Evolutionary conservation across 345 rosid genomes (phyloP).

Genomic region (Salix exigua): DNA sequence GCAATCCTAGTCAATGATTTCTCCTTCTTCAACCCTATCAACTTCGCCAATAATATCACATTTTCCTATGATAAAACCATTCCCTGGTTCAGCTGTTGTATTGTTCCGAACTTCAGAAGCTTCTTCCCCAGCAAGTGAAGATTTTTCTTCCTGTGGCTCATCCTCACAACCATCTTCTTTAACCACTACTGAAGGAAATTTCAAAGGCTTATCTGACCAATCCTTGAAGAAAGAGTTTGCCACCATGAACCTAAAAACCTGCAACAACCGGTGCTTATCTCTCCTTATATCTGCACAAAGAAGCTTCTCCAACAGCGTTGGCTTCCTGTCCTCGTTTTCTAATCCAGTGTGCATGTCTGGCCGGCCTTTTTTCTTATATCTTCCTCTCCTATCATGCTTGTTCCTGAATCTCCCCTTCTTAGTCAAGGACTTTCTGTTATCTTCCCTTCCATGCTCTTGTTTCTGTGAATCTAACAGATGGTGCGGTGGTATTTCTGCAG

Average conservation of each 20-base stretch:
- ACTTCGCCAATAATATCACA: not conserved
- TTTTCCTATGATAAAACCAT: slow-evolving; percentile 1
- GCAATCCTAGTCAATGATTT: slow-evolving; percentile 44
- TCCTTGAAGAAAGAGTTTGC: slow-evolving; percentile 63
- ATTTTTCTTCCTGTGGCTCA: slow-evolving; percentile 26
- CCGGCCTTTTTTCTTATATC: slow-evolving; percentile 34
- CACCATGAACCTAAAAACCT: slow-evolving; percentile 69
- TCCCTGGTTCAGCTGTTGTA: slow-evolving; percentile 3
- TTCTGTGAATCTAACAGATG: slow-evolving; percentile 52
- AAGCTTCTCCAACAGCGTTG: slow-evolving; percentile 81
- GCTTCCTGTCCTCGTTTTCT: slow-evolving; percentile 29
- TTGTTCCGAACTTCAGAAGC: slow-evolving; percentile 15
- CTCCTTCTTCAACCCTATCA: slow-evolving; percentile 43
- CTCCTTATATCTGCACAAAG: slow-evolving; percentile 60
- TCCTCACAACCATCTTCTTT: slow-evolving; percentile 44
- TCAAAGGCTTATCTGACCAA: slow-evolving; percentile 55
- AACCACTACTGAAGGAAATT: slow-evolving; percentile 49
- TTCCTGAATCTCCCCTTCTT: slow-evolving; percentile 37
- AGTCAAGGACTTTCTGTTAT: slow-evolving; percentile 19
- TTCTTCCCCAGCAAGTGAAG: slow-evolving; percentile 11
- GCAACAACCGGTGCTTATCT: slow-evolving; percentile 62
- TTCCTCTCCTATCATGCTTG: slow-evolving; percentile 48
- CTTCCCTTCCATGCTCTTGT: slow-evolving; percentile 27
- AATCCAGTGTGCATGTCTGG: slow-evolving; percentile 27
- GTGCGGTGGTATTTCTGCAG: slow-evolving; percentile 78